These are phyloP conservation scores for Lactarius pseudohatsudake DNA, from an alignment of 768 basidiomycete genomes.

Conservation along the genomic window DNA sequence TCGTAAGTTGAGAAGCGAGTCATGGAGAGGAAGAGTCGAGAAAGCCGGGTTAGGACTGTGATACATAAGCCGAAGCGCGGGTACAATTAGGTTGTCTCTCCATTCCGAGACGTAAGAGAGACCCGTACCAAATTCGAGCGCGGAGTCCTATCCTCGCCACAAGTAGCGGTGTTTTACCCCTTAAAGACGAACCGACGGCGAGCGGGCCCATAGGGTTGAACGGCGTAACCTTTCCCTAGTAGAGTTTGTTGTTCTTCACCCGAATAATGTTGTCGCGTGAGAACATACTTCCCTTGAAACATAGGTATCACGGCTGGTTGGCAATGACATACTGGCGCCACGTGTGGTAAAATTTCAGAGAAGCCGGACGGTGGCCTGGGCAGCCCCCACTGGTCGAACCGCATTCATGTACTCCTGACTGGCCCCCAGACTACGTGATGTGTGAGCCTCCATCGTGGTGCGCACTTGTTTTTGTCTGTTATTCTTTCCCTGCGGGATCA, in stretches of 20 bases:
- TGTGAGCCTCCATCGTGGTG: neutral
- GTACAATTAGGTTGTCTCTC: no score
- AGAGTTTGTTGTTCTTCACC: neutral
- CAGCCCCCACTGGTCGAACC: no score
- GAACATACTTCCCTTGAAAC: neutral
- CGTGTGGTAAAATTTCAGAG: neutral
- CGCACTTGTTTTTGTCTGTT: neutral
- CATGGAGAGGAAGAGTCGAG: no score
- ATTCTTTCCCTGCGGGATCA: neutral
- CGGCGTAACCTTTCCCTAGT: neutral
- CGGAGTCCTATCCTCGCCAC: neutral
- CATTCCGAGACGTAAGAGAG: neutral
- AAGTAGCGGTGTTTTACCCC: neutral
- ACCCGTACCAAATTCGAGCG: neutral
- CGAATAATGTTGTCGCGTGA: neutral
- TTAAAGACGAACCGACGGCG: neutral
- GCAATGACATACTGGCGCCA: neutral
- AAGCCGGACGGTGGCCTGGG: neutral
- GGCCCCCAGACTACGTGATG: neutral
- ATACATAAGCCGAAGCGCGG: no score
- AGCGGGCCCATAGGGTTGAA: neutral
- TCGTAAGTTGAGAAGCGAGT: no score
- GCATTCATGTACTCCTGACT: no score
- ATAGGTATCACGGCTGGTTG: no score
- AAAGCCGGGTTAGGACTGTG: no score